Percentiles rank a stretch among this genome's conserved stretches.
Evolutionary conservation across 1,284 basidiomycete species (phyloP).

Genomic region (Ceratobasidium sp.): DNA sequence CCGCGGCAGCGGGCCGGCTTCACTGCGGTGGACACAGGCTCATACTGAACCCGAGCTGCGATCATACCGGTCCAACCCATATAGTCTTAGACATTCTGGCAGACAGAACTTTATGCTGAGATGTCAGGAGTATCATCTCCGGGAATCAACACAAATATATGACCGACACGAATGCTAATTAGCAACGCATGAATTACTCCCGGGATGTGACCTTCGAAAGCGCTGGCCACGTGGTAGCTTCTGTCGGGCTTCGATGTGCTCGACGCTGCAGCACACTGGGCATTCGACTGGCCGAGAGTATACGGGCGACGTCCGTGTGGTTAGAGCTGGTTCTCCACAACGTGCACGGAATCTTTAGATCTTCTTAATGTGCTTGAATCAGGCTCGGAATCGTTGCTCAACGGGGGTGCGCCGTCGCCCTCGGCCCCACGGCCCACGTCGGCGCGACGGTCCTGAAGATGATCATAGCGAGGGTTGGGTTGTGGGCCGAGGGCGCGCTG

Average conservation of each 20-base stretch:
- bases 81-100: too few relatives aligned
- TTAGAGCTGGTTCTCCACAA: not conserved
- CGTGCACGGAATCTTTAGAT: constrained; percentile 4
- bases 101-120: too few relatives aligned
- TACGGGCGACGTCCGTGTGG: not conserved
- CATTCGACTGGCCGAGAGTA: not conserved
- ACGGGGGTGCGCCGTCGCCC: not conserved
- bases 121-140: too few relatives aligned
- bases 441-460: not conserved
- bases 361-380: not conserved
- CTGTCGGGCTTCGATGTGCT: constrained; percentile 15
- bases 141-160: too few relatives aligned
- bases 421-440: constrained; percentile 2
- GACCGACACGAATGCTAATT: not conserved
- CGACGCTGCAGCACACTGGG: not conserved
- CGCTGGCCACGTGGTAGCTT: constrained; percentile 29
- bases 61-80: not conserved
- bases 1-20: too few relatives aligned
- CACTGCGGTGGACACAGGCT: too few relatives aligned
- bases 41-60: not conserved
- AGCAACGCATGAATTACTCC: constrained; percentile 24
- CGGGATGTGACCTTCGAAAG: constrained; percentile 7
- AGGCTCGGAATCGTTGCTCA: not conserved
- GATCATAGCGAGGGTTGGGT: not conserved
- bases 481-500: not conserved